These are phyloP conservation scores for Hanseniaspora mollemarum DNA, from an alignment of 805 yeast species.

Conservation along the genomic window DNA sequence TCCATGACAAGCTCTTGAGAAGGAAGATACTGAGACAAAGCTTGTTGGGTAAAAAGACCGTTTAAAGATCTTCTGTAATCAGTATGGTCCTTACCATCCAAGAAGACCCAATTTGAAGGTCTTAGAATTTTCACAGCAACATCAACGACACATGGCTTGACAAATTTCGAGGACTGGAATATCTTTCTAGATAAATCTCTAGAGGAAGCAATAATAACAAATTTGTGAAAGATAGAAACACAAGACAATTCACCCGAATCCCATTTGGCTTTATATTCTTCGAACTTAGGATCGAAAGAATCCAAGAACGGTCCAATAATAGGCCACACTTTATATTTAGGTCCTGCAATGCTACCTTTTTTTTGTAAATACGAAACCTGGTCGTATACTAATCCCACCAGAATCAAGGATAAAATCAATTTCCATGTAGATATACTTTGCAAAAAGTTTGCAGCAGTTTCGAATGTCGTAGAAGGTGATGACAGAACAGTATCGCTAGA, in stretches of 20 bases:
- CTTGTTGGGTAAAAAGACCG: conserved; percentile 75
- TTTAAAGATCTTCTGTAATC: conserved; percentile 88
- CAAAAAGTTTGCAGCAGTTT: conserved; percentile 18
- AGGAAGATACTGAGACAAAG: conserved; percentile 75
- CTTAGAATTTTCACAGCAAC: conserved; percentile 88
- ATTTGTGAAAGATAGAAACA: conserved; percentile 95
- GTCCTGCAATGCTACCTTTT: conserved; percentile 89
- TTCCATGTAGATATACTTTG: conserved; percentile 43
- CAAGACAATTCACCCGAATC: conserved; percentile 86
- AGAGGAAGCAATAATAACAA: conserved; percentile 83
- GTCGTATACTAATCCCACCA: conserved; percentile 49
- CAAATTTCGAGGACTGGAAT: conserved; percentile 71
- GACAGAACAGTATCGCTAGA: conserved; percentile 5
- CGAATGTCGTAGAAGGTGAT: neutral
- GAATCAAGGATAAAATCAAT: conserved; percentile 36
- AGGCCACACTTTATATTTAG: conserved; percentile 79
- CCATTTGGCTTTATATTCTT: conserved; percentile 89
- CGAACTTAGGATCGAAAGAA: conserved; percentile 88
- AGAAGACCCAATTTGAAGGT: conserved; percentile 94
- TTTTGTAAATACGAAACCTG: conserved; percentile 66
- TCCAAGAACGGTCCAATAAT: conserved; percentile 93
- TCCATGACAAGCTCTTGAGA: conserved; percentile 78
- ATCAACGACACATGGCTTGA: conserved; percentile 96
- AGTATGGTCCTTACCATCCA: conserved; percentile 89
- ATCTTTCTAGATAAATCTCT: conserved; percentile 84